Percentiles rank a stretch among this genome's conserved stretches.
phyloP scores from a whole-genome alignment of 306 rosid genomes.

The Ziziphus jujuba region DNA sequence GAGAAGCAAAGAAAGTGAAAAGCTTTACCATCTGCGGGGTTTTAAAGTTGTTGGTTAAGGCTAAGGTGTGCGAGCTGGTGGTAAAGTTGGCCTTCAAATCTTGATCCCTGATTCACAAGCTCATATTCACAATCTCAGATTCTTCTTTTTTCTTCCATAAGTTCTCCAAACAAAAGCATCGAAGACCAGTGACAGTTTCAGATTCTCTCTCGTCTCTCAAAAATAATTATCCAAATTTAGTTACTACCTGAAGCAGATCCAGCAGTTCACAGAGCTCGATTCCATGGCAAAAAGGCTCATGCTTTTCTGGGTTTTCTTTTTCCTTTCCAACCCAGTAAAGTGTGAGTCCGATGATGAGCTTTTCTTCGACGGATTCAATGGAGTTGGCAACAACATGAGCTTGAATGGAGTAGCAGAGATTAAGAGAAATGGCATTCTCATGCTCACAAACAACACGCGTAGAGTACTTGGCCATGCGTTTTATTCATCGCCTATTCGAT shows the following conservation, averaged over 20 bases:
- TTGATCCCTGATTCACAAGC: background rate
- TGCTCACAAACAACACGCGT: conserved; percentile 21
- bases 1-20: no score
- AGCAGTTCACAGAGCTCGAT: background rate
- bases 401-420: conserved; percentile 41
- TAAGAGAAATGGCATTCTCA: conserved; percentile 29
- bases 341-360: conserved; percentile 34
- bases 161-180: no score
- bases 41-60: background rate
- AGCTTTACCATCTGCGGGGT: no score
- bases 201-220: background rate
- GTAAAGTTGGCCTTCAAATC: background rate
- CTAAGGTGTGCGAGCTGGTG: background rate
- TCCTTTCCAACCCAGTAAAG: conserved; percentile 17
- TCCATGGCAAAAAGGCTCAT: conserved; percentile 25
- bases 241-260: background rate
- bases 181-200: no score
- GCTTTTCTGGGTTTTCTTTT: conserved; percentile 19
- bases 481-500: conserved; percentile 6
- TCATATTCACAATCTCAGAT: no score
- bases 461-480: conserved; percentile 24
- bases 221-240: background rate
- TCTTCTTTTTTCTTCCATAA: no score
- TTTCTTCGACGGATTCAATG: conserved; percentile 31
- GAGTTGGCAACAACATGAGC: conserved; percentile 27